A percentile compares a stretch with the other conserved stretches of the same genome.
These are phyloP conservation scores for Ilex aquifolium DNA, from an alignment of 257 asterid species.

Conservation along the genomic window DNA sequence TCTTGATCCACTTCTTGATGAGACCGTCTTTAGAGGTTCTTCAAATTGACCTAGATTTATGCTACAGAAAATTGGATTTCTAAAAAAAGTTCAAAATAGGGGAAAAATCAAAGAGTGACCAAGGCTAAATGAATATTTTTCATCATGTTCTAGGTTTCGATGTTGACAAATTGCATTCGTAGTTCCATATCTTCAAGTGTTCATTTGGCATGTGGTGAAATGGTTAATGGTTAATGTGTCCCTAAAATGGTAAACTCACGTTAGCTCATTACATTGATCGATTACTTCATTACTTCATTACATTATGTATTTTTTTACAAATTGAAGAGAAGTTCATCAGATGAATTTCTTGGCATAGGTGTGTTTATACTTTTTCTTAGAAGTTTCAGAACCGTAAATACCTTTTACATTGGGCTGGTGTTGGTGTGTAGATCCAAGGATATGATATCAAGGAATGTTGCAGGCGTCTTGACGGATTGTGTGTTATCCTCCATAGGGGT, in stretches of 20 bases:
- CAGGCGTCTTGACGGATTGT: conserved; percentile 49
- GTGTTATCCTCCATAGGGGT: not conserved
- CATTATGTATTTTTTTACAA: not conserved
- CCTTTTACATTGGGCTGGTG: not conserved
- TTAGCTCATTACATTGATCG: not conserved
- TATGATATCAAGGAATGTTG: conserved; percentile 76
- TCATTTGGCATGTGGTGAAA: not conserved
- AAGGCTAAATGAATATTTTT: no score
- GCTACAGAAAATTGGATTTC: no score
- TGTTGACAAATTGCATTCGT: no score
- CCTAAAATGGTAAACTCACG: not conserved
- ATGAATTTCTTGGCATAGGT: not conserved
- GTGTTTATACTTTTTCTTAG: not conserved
- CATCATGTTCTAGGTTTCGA: no score
- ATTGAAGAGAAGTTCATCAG: not conserved
- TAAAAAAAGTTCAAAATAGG: not conserved
- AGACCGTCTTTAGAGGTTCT: conserved; percentile 91
- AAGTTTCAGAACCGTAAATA: no score
- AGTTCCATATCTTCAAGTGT: not conserved
- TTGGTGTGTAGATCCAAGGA: conserved; percentile 66
- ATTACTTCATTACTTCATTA: not conserved
- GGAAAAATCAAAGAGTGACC: not conserved
- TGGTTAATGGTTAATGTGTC: no score
- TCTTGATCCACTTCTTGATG: conserved; percentile 97
- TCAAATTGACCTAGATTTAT: conserved; percentile 4